These are phyloP conservation scores for Xerocomus potaroensis DNA, from an alignment of 768 basidiomycete species.

Conservation along the genomic window DNA sequence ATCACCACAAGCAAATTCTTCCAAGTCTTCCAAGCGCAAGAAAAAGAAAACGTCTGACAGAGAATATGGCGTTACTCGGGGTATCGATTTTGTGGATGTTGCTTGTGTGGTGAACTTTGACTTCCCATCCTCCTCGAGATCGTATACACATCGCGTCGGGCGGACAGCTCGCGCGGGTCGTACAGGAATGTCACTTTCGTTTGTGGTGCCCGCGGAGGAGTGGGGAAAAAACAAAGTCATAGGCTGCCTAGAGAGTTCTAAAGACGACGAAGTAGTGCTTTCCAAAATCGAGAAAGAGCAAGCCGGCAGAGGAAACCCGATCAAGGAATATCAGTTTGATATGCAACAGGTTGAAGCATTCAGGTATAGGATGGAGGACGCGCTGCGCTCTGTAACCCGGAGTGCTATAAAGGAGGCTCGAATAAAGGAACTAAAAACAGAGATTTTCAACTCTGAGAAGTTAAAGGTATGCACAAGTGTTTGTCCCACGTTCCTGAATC, in stretches of 20 bases:
- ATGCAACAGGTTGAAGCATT: slow-evolving; percentile 97
- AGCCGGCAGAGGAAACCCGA: slow-evolving; percentile 46
- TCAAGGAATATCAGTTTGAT: slow-evolving; percentile 91
- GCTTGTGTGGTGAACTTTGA: slow-evolving; percentile 98
- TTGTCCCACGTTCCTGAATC: background rate
- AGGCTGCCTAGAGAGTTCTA: slow-evolving; percentile 61
- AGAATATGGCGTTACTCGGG: slow-evolving; percentile 93
- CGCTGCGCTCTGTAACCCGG: slow-evolving; percentile 81
- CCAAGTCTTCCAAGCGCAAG: slow-evolving; percentile 50
- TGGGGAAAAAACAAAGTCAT: slow-evolving; percentile 77
- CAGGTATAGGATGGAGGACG: slow-evolving; percentile 97
- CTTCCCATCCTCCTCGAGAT: slow-evolving; percentile 78
- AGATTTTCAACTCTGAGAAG: slow-evolving; percentile 94
- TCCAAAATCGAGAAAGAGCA: slow-evolving; percentile 74
- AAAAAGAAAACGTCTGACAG: slow-evolving; percentile 50
- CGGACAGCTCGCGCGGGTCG: slow-evolving; percentile 95
- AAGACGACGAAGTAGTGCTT: slow-evolving; percentile 64
- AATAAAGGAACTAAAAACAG: slow-evolving; percentile 88
- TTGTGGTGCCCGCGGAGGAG: slow-evolving; percentile 65
- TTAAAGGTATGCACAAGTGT: slow-evolving; percentile 64
- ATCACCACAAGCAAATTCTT: slow-evolving; percentile 35
- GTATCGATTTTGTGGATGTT: slow-evolving; percentile 95
- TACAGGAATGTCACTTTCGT: slow-evolving; percentile 87
- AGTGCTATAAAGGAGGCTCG: slow-evolving; percentile 86
- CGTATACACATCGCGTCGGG: slow-evolving; percentile 95